Evolutionary conservation across 805 yeast genomes (phyloP), one percentile per base, ranked within the genome.

Genomic region (Candida loeiensis): DNA sequence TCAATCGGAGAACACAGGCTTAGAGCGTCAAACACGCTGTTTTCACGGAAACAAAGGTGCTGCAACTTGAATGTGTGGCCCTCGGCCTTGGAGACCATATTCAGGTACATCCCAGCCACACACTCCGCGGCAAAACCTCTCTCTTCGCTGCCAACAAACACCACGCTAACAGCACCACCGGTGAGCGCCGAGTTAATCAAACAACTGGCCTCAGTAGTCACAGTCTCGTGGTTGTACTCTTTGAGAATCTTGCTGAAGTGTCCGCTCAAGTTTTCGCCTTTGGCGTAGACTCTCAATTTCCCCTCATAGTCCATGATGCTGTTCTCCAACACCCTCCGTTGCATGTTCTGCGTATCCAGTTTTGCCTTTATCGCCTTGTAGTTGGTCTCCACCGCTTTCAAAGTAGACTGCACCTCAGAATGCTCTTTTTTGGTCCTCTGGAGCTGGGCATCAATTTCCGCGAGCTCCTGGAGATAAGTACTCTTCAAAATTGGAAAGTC

Each of bases 321-420:
- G 47, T 76, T 74, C 51, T 77, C 80, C 28, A 78, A 53, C 7
- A 64, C 59, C 46, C 73, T 61, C 41, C 73, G 60, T 27, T 39
- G 27, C 7, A 12, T 3, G 13, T 39, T 34, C 8, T 39, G 42
- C 16, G 14, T 21, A 1, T 19, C 18, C 17, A 26, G 19, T 8
- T 32, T 33, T 13, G 19, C 16, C 13, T n/a, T 26, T n/a, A 30
- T 34, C 12, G 24, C 16, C 4, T 13, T 16, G 17, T 44, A 8
- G 7, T 18, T 20, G 1, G 12, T 2, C 29, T 40, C 31, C 0
- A 36, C 31, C 3, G 14, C 20, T 13, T 16, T 12, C 7, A 37
- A 20, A 6, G 18, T 33, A 4, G 51, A 43, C 0, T 56, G 54
- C 30, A 59, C 48, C 6, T 39, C 43, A 3, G 46, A 41, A 5